Evolutionary conservation across 306 rosid species (phyloP).

Genomic region (Fragaria ananassa): DNA sequence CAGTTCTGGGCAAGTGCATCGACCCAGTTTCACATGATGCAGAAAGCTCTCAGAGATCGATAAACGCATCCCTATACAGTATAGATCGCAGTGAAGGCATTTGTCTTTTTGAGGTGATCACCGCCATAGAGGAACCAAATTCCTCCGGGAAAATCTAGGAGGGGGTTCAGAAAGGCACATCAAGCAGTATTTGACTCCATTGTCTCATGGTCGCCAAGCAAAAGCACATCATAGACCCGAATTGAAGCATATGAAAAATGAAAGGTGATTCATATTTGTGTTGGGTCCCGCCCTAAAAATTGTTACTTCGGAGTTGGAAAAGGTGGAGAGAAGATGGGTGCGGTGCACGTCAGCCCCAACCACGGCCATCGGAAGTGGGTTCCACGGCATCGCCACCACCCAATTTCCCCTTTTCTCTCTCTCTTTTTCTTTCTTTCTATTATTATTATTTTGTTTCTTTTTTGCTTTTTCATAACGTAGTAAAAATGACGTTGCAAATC

Average conservation of each 20-base stretch:
- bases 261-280: background rate
- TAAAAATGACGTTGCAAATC: conserved; percentile 8
- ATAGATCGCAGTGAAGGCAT: background rate
- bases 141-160: background rate
- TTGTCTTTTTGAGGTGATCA: background rate
- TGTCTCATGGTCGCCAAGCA: background rate
- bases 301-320: background rate
- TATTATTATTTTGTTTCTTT: background rate
- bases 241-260: background rate
- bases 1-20: background rate
- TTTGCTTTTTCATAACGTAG: background rate
- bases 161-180: background rate
- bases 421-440: background rate
- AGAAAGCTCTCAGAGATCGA: background rate
- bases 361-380: conserved; percentile 45
- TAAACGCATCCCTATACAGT: background rate
- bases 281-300: conserved; percentile 3
- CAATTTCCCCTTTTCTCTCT: background rate
- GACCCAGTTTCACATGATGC: background rate
- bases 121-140: background rate
- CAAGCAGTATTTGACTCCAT: background rate
- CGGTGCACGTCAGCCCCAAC: conserved; percentile 48
- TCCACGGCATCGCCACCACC: conserved; percentile 48
- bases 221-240: background rate
- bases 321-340: conserved; percentile 26